Evolutionary conservation across 176 grass and related monocot genomes (phyloP).

Genomic region (Ensete glaucum): DNA sequence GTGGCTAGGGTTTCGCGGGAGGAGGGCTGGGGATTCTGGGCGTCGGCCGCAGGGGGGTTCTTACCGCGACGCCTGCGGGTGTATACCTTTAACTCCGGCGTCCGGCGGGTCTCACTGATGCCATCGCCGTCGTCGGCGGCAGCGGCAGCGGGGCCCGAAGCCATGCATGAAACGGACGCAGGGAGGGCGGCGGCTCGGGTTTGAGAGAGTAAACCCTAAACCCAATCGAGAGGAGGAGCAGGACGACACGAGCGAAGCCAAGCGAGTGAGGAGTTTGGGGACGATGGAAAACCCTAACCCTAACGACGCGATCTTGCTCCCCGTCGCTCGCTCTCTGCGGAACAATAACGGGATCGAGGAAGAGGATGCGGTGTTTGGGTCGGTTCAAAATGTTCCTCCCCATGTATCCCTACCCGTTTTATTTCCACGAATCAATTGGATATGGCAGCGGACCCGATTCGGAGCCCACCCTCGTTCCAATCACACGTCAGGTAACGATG

Average conservation of each 20-base stretch:
- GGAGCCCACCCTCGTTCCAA: too few relatives aligned
- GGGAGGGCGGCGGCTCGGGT: slow-evolving; percentile 25
- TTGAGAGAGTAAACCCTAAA: not conserved
- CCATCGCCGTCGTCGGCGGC: not conserved
- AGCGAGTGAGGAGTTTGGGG: not conserved
- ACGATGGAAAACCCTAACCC: slow-evolving; percentile 13
- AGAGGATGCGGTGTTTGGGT: not conserved
- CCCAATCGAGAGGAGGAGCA: slow-evolving; percentile 11
- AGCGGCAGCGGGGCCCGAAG: slow-evolving; percentile 29
- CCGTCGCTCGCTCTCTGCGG: not conserved
- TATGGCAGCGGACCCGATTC: too few relatives aligned
- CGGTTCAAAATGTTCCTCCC: not conserved
- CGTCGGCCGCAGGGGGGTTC: not conserved
- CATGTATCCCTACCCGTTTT: not conserved
- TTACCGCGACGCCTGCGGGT: slow-evolving; percentile 43
- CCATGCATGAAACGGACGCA: slow-evolving; percentile 46
- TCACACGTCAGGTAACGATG: too few relatives aligned
- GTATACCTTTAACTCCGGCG: slow-evolving; percentile 27
- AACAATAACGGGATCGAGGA: not conserved
- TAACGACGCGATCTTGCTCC: not conserved
- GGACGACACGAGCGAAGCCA: slow-evolving; percentile 7
- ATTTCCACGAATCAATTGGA: not conserved
- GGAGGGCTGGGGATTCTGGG: not conserved
- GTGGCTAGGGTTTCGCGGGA: slow-evolving; percentile 5
- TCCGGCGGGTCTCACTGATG: not conserved